phyloP scores from a whole-genome alignment of 1,139 yeast species.

The Taphrina flavorubra region DNA sequence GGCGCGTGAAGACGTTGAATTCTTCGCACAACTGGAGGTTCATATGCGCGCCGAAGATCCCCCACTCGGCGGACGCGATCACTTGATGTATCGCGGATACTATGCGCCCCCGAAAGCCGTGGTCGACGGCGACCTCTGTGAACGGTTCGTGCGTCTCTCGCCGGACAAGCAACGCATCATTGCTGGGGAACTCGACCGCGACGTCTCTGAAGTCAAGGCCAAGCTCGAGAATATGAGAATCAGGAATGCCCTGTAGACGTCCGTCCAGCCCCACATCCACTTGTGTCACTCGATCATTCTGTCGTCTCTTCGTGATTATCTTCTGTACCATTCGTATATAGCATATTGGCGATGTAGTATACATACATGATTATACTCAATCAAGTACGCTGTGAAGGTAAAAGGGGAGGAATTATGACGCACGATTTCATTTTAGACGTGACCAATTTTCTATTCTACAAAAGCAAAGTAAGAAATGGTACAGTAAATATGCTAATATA shows the following conservation, averaged over 20 bases:
- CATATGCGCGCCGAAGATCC: slow-evolving; percentile 57
- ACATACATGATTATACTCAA: too few species aligned
- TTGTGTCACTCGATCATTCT: too few species aligned
- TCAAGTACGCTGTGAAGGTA: too few species aligned
- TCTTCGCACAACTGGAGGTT: slow-evolving; percentile 63
- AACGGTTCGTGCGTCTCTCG: slow-evolving; percentile 57
- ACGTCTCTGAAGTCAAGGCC: slow-evolving; percentile 65
- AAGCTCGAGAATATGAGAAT: slow-evolving; percentile 54
- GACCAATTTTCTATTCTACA: too few species aligned
- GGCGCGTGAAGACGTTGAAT: slow-evolving; percentile 66
- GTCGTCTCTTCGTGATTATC: too few species aligned
- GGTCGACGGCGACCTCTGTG: slow-evolving; percentile 88
- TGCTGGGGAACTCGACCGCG: slow-evolving; percentile 62
- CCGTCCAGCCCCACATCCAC: too few species aligned
- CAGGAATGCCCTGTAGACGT: slow-evolving; percentile 42
- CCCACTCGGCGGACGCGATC: slow-evolving; percentile 68
- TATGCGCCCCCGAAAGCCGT: slow-evolving; percentile 77
- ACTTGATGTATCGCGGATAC: slow-evolving; percentile 71
- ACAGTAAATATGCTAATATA: too few species aligned
- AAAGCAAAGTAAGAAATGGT: too few species aligned
- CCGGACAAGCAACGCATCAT: slow-evolving; percentile 57
- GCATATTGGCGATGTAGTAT: too few species aligned
- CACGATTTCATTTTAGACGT: too few species aligned
- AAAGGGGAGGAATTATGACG: too few species aligned
- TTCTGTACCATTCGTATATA: too few species aligned